Conservation (phyloP, 805 yeast genomes). For the Metahyphopichia silvanorum region DNA sequence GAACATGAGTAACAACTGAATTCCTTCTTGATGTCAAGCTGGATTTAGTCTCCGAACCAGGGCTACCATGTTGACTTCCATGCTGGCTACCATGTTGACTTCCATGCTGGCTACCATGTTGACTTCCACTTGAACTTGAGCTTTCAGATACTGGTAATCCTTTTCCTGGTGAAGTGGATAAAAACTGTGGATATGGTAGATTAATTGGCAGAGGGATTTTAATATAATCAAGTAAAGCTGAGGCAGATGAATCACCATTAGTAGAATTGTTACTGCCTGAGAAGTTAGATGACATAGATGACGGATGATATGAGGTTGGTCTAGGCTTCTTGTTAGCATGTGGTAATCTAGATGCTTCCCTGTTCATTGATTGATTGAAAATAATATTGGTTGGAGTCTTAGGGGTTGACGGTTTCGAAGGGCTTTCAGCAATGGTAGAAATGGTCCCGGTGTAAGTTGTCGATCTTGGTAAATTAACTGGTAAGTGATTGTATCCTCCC, state of each 20-base stretch:
- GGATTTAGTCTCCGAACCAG: conserved; percentile 5
- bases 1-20: conserved; percentile 41
- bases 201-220: conserved; percentile 32
- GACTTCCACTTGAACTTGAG: background rate
- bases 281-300: conserved; percentile 38
- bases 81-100: conserved; percentile 5
- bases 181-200: conserved; percentile 28
- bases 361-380: background rate
- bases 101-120: conserved; percentile 1
- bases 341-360: conserved; percentile 34
- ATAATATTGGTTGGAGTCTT: conserved; percentile 3
- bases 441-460: conserved; percentile 34
- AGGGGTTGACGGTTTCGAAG: conserved; percentile 18
- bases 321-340: conserved; percentile 60
- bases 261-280: conserved; percentile 13
- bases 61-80: conserved; percentile 8
- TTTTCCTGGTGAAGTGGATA: conserved; percentile 39
- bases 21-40: conserved; percentile 24
- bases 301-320: conserved; percentile 83
- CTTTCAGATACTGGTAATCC: conserved; percentile 23
- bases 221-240: conserved; percentile 29
- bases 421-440: conserved; percentile 47
- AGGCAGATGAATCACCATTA: conserved; percentile 7
- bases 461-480: conserved; percentile 14
- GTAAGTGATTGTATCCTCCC: conserved; percentile 6